Percentiles rank a stretch among this genome's conserved stretches.
phyloP scores from a whole-genome alignment of 495 filamentous ascomycete species.

The Hyaloscypha bicolor region DNA sequence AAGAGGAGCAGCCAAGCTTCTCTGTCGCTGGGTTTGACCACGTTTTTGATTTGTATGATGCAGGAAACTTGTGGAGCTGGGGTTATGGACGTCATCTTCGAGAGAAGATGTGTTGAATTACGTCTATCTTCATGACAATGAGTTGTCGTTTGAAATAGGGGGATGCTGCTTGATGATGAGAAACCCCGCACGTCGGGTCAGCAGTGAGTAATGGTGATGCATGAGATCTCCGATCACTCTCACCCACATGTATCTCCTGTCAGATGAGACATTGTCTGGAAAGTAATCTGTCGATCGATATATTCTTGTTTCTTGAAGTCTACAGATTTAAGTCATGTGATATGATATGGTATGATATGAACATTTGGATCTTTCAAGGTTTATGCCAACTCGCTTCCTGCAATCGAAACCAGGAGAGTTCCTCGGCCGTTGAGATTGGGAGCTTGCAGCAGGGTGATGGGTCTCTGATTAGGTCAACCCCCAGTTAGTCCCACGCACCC shows the following conservation, averaged over 20 bases:
- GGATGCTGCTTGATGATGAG: neutral
- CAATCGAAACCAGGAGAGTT: neutral
- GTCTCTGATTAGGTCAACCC: neutral
- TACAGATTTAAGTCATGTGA: neutral
- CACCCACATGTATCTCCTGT: neutral
- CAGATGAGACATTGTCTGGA: neutral
- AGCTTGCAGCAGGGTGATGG: neutral
- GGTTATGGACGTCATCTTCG: neutral
- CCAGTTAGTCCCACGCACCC: neutral
- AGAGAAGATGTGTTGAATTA: neutral
- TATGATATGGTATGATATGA: neutral
- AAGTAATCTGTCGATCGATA: neutral
- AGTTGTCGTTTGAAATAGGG: neutral
- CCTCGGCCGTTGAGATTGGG: neutral
- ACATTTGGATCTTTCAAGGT: neutral
- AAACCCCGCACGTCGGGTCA: neutral
- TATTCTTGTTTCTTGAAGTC: neutral
- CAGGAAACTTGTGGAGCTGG: neutral
- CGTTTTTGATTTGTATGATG: conserved; percentile 10
- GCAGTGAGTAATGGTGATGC: neutral
- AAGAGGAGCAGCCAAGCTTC: conserved; percentile 10
- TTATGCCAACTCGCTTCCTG: neutral
- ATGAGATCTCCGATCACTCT: neutral
- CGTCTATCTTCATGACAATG: too few relatives aligned
- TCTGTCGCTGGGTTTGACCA: neutral